Percentiles rank a stretch among this genome's conserved stretches.
phyloP scores from a whole-genome alignment of 2,329 filamentous ascomycete species.

The Ceratocystiopsis brevicomis region DNA sequence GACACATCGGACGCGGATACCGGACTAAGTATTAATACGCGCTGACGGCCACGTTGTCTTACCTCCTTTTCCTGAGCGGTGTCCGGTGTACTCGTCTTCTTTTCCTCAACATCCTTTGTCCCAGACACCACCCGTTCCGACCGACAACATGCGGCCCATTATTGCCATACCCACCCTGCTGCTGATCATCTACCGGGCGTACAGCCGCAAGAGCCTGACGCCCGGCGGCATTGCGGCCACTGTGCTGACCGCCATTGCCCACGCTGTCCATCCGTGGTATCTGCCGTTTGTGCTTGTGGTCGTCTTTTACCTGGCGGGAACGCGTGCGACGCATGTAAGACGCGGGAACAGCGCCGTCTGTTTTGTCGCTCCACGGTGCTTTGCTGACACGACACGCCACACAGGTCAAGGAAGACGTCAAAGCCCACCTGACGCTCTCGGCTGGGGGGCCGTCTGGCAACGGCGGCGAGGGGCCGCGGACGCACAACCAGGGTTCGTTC shows the following conservation, averaged over 20 bases:
- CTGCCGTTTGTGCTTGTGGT: constrained; percentile 71
- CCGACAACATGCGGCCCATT: constrained; percentile 31
- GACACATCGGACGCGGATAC: too few relatives aligned
- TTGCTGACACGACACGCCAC: constrained; percentile 2
- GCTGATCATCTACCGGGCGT: constrained; percentile 46
- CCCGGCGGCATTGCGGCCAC: constrained; percentile 55
- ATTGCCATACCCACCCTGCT: constrained; percentile 39
- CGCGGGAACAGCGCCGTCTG: too few relatives aligned
- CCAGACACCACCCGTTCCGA: too few relatives aligned
- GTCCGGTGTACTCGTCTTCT: too few relatives aligned
- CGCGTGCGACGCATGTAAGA: constrained; percentile 41
- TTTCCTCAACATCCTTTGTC: too few relatives aligned
- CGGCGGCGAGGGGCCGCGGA: constrained; percentile 67
- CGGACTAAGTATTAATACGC: too few relatives aligned
- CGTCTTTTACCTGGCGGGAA: constrained; percentile 76
- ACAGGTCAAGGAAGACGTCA: constrained; percentile 72
- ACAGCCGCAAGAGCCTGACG: constrained; percentile 60
- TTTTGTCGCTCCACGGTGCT: too few relatives aligned
- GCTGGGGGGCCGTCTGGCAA: constrained; percentile 40
- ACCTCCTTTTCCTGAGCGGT: too few relatives aligned
- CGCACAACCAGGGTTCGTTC: constrained; percentile 52
- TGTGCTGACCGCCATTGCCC: constrained; percentile 51
- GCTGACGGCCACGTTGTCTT: too few relatives aligned
- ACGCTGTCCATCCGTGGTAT: constrained; percentile 85
- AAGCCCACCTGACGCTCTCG: constrained; percentile 62